Base-by-base conservation (phyloP, 2,329 filamentous ascomycete species). In the Fusarium sp. region DNA sequence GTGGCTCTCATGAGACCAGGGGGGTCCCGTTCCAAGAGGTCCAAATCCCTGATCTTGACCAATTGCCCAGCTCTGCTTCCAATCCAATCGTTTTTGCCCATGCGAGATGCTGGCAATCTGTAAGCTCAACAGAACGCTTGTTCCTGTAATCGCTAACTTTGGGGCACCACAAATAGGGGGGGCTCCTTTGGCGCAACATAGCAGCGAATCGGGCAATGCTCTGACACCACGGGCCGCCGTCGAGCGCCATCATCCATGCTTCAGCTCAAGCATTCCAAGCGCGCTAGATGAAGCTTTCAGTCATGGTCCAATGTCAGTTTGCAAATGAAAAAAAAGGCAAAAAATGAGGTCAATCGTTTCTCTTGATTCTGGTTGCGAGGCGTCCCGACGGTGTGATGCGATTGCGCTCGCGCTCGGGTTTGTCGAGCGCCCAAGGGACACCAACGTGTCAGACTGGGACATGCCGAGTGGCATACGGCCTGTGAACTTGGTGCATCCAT, bases 201-300 rank as follows among this genome's bases (percentile, higher is more conserved):
- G 20, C 56, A 67, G 64, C 73, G 73, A 75, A 75, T 75, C 44
- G 64, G 73, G 67, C 70, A 56, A 29, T 56, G 58, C 60, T 51
- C 38, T 68, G 66, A 54, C 51, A 70, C 71, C 73, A 75, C 73
- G 73, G 69, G 73, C 67, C 61, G 53, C 42, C 55, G 33, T 60
- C 34, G 49, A 58, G 54, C 54, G 42, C 60, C 62, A 54, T 53
- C 62, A 63, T 49, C 51, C 62, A 63, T 49, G 55, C 38, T 40
- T 29, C 51, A 54, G 44, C 46, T 50, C 31, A 29, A 54, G 38
- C 46, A 56, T 62, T 38, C 58, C 31, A 13, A 16, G 55, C 57
- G 61, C 61, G 64, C 54, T 62, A 63, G 55, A 29, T 34, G 49
- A 54, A 61, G 57, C 53, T 33, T 58, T 70, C 66, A 67, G 66